Percentiles rank a stretch among this genome's conserved stretches.
Conservation (phyloP, 352 stramenopile genomes). For the Phytophthora litchii region DNA sequence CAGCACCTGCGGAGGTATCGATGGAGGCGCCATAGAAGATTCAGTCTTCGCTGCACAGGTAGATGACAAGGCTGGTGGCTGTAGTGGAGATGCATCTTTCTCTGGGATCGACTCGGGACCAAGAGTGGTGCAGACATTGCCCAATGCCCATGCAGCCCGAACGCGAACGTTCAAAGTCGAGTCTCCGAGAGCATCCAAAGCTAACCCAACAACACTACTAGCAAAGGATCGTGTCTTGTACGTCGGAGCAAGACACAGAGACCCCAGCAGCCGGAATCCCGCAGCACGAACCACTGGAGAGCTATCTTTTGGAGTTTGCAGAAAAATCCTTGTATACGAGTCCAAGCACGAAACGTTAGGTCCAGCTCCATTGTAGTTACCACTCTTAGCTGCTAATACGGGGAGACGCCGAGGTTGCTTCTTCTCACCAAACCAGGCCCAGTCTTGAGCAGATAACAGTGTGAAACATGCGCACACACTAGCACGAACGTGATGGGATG, state of each 20-base stretch:
- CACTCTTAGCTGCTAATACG: conserved; percentile 40
- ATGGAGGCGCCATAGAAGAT: conserved; percentile 15
- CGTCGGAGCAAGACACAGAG: conserved; percentile 66
- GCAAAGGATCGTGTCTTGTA: conserved; percentile 84
- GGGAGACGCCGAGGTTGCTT: conserved; percentile 42
- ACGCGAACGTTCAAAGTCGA: conserved; percentile 88
- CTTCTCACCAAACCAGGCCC: conserved; percentile 57
- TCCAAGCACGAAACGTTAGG: conserved; percentile 53
- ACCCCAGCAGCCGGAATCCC: conserved; percentile 79
- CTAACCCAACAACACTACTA: conserved; percentile 58
- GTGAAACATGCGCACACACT: conserved; percentile 90
- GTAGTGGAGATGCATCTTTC: conserved; percentile 11
- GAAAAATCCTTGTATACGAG: conserved; percentile 72
- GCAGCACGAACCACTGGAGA: conserved; percentile 83
- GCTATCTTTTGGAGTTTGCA: conserved; percentile 78
- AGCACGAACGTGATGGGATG: conserved; percentile 84
- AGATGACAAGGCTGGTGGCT: conserved; percentile 11
- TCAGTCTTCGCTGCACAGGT: conserved; percentile 21
- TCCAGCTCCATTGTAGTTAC: conserved; percentile 30
- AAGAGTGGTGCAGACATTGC: conserved; percentile 86
- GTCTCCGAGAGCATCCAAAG: conserved; percentile 71
- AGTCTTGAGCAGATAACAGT: conserved; percentile 72
- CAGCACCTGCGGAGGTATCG: conserved; percentile 37
- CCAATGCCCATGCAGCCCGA: conserved; percentile 80
- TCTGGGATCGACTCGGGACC: conserved; percentile 57